phyloP scores from a whole-genome alignment of 768 basidiomycete species.

The Panaeolus papilionaceus region DNA sequence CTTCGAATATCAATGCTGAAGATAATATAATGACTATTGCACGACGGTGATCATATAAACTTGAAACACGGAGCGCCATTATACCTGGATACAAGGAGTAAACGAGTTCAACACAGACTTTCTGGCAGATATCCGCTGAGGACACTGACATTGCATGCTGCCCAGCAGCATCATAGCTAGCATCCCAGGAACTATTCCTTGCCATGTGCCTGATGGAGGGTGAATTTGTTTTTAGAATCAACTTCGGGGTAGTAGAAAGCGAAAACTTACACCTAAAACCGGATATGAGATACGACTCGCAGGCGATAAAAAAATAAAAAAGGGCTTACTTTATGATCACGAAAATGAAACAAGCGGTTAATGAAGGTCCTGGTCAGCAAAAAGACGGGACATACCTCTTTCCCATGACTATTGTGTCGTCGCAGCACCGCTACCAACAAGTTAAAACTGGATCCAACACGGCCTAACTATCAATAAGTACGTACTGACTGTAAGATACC shows the following conservation, averaged over 20 bases:
- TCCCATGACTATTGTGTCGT: constrained; percentile 2
- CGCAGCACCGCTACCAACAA: background rate
- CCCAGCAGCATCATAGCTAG: background rate
- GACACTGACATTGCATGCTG: constrained; percentile 6
- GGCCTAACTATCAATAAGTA: background rate
- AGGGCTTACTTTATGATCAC: background rate
- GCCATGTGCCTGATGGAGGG: background rate
- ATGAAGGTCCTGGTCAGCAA: background rate
- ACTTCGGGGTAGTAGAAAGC: background rate
- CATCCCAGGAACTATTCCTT: background rate
- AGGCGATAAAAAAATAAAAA: background rate
- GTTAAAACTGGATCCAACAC: background rate
- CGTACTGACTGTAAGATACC: background rate
- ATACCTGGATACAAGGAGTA: background rate
- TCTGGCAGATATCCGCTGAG: background rate
- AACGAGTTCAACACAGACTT: background rate
- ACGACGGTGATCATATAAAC: background rate
- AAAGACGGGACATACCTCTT: background rate
- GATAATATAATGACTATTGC: background rate
- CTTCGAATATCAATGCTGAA: background rate
- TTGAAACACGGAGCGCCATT: constrained; percentile 7
- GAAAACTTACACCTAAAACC: background rate
- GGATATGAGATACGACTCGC: background rate
- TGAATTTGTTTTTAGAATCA: background rate
- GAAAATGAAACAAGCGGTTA: background rate